Evolutionary conservation across 2,329 filamentous ascomycete genomes (phyloP).

Genomic region (Diplodia scrobiculata): DNA sequence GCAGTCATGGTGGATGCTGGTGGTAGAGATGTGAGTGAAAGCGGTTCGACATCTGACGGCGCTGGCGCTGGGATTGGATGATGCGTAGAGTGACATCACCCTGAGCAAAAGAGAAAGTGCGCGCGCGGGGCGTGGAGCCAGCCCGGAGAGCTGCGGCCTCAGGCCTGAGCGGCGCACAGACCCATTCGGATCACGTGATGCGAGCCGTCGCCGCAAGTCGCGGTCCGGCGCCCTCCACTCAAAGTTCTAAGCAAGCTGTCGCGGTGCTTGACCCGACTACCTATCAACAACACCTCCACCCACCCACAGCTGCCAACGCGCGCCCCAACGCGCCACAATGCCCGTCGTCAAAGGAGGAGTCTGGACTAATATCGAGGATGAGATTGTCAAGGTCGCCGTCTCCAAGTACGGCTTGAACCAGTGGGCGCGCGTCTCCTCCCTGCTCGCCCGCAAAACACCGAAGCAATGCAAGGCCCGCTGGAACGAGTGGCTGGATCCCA

Average conservation of each 20-base stretch:
- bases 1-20: background rate
- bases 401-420: conserved; percentile 59
- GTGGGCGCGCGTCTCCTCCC: conserved; percentile 96
- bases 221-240: conserved; percentile 1
- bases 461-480: conserved; percentile 99
- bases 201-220: conserved; percentile 16
- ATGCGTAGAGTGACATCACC: conserved; percentile 9
- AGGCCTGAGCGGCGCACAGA: background rate
- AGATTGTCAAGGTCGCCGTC: conserved; percentile 82
- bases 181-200: background rate
- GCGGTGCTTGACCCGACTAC: conserved; percentile 3
- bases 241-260: conserved; percentile 28
- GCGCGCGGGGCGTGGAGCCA: background rate
- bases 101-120: background rate
- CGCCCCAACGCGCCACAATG: conserved; percentile 48
- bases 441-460: conserved; percentile 93
- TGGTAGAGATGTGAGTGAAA: background rate
- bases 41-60: background rate
- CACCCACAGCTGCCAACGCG: conserved; percentile 29
- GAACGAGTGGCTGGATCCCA: conserved; percentile 97
- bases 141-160: background rate
- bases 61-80: background rate
- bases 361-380: conserved; percentile 78
- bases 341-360: conserved; percentile 68
- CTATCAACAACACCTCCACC: conserved; percentile 31